Base-by-base conservation (phyloP, 225 moss, liverwort and hornwort genomes). In the Physcomitrium patens region DNA sequence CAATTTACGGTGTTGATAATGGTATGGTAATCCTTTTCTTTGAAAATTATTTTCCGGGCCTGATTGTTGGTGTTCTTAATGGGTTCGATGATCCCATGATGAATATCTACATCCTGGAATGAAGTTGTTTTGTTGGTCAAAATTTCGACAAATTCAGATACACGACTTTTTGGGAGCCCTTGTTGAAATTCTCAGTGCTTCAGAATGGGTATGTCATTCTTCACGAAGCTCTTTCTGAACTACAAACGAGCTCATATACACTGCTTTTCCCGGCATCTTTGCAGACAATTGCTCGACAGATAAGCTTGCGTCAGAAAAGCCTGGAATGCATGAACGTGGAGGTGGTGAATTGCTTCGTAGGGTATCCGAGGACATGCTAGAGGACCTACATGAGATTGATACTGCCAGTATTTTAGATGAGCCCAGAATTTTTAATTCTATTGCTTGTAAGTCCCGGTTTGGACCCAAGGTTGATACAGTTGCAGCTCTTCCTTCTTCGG, bases 321-420 rank as follows among this genome's bases (percentile, higher is more conserved):
- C 79, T 63, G 83, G 83, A 74, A 53, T 26, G 10, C 67, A 79
- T 57, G 92, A 96, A 54, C 88, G 80, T 70, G 75, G 74, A 62
- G 78, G 85, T 76, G 81, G 89, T 79, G 88, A 88, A 3, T 22
- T 92, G 16, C 73, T 93, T 64, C 92, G 96, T 23, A 88, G 86
- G 76, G 92, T 86, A 69, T 96, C 96, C 48, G 89, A 96, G 87
- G 96, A 92, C 72, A 96, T 96, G 96, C 84, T 96, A 46, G 96
- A 96, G 75, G 96, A 94, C 72, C 76, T 96, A 57, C 96, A 96
- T 76, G 96, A 94, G 79, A 92, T 96, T 26, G 96, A 96, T 83
- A 86, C 96, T 69, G 96, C 96, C 37, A 96, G 94, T 82, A 94
- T 96, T 69, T 70, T 92, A 63, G 92, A 92, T 47, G 87, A 90